Evolutionary conservation across 2,329 filamentous ascomycete genomes (phyloP), one percentile per base, ranked within the genome.

Genomic region (Penicillium sp.): DNA sequence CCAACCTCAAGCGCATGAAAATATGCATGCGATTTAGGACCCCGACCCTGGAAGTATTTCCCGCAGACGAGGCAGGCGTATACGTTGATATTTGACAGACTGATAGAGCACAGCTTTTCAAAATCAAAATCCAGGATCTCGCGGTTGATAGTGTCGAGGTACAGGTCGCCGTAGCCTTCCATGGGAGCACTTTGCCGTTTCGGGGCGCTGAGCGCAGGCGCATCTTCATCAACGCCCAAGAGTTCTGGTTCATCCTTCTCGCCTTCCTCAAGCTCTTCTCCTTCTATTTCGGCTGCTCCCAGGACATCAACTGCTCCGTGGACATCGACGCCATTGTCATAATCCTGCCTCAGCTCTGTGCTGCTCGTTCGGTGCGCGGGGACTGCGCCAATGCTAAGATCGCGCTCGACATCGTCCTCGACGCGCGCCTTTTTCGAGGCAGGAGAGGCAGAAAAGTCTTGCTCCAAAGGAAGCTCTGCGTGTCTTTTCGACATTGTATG

Each of bases 11-110:
- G 85, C 55, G 93, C 89, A 78, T 99, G 94, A 73, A 96, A 97
- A 76, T 99, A 99, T 65, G 94, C 94, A 74, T 97, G 89, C 48
- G 93, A 97, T 70, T 94, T 96, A 14, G 89, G 89, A 0, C 94
- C 94, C 64, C 94, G 84, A 49, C 94, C 94, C 74, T 97, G 91
- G 73, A 89, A 99, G 78, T 99, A 99, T 73, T 91, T 93, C n/a
- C 94, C 94, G 73, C 94, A 99, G 1, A 97, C 90, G 10, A 99
- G 83, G 68, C 94, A 99, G 9, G 94, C 94, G 73, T 99, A 99
- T 41, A 99, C 92, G 70, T 99, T 99, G 77, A 97, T 97, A 72
- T 97, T 97, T 45, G 92, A 96, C 7, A 99, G 82, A 32, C 91
- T 96, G 62, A 99, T 83, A 23, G 93, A 97, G 77, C 94, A 99